Percentiles rank a stretch among this genome's conserved stretches.
Conservation (phyloP, 768 basidiomycete species). For the Xerocomellus intermedius region DNA sequence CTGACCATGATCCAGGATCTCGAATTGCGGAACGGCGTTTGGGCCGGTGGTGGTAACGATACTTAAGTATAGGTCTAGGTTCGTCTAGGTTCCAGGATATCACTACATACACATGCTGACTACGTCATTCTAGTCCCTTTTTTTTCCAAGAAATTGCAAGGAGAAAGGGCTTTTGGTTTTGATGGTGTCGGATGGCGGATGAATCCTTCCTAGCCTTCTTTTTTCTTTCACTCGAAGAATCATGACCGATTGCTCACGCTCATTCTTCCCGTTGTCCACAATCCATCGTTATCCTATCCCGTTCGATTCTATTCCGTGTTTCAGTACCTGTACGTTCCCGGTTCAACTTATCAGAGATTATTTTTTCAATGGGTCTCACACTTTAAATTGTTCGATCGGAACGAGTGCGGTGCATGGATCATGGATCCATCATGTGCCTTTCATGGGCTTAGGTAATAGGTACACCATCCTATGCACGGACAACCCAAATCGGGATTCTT, state of each 20-base stretch:
- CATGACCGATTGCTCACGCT: slow-evolving; percentile 3
- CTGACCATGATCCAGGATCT: background rate
- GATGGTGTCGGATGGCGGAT: background rate
- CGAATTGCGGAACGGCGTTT: background rate
- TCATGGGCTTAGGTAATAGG: too few species aligned
- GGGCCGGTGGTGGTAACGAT: background rate
- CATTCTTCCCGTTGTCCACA: background rate
- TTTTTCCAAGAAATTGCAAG: background rate
- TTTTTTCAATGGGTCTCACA: background rate
- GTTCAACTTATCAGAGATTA: background rate
- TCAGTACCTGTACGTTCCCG: background rate
- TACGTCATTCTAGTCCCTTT: background rate
- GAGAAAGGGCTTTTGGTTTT: background rate
- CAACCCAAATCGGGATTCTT: too few species aligned
- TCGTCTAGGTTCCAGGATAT: too few species aligned
- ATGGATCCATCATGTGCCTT: background rate
- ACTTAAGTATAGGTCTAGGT: background rate
- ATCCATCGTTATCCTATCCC: background rate
- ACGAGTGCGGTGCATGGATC: background rate
- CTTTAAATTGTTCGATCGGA: background rate
- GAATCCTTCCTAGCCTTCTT: background rate
- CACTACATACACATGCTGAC: background rate
- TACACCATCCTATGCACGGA: too few species aligned
- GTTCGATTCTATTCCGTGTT: background rate
- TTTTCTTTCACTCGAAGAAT: background rate